phyloP scores from a whole-genome alignment of 306 rosid genomes.

The Echinosophora koreensis region DNA sequence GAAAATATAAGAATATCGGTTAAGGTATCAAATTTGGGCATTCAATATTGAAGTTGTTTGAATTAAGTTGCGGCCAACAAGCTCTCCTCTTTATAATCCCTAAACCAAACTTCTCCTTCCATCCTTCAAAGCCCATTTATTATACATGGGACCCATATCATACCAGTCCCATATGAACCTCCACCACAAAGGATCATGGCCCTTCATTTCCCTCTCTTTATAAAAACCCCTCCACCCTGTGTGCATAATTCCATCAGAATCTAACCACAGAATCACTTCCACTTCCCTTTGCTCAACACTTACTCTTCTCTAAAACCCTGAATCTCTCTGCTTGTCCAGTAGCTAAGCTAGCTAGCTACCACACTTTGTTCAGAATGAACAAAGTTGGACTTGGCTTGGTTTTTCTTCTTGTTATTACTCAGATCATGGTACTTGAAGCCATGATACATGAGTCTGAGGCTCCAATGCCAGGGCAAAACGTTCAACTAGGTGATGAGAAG shows the following conservation, averaged over 20 bases:
- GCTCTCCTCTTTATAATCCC: neutral
- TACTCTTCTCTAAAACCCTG: slow-evolving; percentile 13
- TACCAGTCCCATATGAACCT: slow-evolving; percentile 42
- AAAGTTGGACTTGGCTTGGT: slow-evolving; percentile 50
- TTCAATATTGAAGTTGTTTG: too few relatives aligned
- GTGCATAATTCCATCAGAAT: slow-evolving; percentile 10
- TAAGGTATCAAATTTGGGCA: too few relatives aligned
- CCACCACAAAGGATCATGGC: slow-evolving; percentile 43
- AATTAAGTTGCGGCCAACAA: neutral
- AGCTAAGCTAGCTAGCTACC: neutral
- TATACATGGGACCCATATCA: slow-evolving; percentile 50
- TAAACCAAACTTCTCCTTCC: slow-evolving; percentile 40
- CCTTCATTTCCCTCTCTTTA: slow-evolving; percentile 42
- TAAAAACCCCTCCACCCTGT: slow-evolving; percentile 11
- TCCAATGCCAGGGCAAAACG: slow-evolving; percentile 32
- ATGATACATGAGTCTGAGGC: slow-evolving; percentile 48
- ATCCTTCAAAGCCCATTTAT: slow-evolving; percentile 20
- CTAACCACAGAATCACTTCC: slow-evolving; percentile 8
- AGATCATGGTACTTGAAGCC: slow-evolving; percentile 58
- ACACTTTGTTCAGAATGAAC: slow-evolving; percentile 50
- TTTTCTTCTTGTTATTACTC: slow-evolving; percentile 53
- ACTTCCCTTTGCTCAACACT: neutral
- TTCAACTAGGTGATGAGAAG: slow-evolving; percentile 3
- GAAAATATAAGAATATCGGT: too few relatives aligned
- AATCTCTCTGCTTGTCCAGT: slow-evolving; percentile 9